Conservation (phyloP, 495 filamentous ascomycete genomes). For the Penicillium pancosmium region DNA sequence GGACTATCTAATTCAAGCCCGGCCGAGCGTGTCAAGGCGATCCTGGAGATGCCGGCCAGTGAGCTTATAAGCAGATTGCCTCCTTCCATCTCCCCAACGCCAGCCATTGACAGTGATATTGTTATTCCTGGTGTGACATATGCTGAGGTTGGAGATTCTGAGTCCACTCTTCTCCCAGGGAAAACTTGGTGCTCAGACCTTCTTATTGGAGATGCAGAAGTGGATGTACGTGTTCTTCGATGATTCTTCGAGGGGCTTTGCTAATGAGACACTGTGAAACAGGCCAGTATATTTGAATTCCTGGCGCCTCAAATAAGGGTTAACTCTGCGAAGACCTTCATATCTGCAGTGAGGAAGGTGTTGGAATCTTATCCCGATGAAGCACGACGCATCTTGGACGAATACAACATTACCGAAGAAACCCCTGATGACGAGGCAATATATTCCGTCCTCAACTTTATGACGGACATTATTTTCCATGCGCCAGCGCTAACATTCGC, state of each 20-base stretch:
- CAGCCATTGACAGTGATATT: conserved; percentile 43
- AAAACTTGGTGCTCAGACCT: conserved; percentile 41
- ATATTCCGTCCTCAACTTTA: conserved; percentile 35
- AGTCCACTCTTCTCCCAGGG: conserved; percentile 25
- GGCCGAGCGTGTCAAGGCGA: conserved; percentile 34
- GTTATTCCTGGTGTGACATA: conserved; percentile 30
- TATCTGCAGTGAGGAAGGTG: conserved; percentile 24
- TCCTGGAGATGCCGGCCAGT: conserved; percentile 34
- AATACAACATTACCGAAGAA: conserved; percentile 32
- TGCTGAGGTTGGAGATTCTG: conserved; percentile 20
- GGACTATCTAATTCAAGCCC: conserved; percentile 32
- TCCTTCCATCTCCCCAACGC: conserved; percentile 20
- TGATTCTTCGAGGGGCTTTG: not conserved
- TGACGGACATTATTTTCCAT: conserved; percentile 43
- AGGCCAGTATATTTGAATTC: conserved; percentile 34
- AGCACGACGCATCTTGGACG: conserved; percentile 30
- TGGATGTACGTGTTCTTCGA: conserved; percentile 38
- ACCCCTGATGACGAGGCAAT: conserved; percentile 37
- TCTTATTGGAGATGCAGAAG: conserved; percentile 44
- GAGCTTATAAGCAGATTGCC: conserved; percentile 39
- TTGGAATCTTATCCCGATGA: conserved; percentile 21
- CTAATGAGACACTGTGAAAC: not conserved
- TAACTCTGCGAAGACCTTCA: conserved; percentile 37
- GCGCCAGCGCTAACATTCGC: conserved; percentile 39
- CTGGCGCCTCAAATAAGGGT: conserved; percentile 27